phyloP scores from a whole-genome alignment of 2,329 filamentous ascomycete genomes.

The Fusarium mangiferae region DNA sequence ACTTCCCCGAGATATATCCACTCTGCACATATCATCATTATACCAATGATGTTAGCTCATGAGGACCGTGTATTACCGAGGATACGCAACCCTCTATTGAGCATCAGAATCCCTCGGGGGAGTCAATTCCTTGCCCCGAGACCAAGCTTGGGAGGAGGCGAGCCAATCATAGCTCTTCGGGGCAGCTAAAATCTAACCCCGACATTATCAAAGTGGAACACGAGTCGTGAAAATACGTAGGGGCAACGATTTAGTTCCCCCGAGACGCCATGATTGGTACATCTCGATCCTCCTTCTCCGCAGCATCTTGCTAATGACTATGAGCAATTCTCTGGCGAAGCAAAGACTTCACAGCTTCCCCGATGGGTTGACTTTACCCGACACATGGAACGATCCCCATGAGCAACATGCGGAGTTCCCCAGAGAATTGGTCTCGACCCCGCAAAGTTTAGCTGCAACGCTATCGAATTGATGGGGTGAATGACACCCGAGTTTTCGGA shows the following conservation, averaged over 20 bases:
- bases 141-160: fast-evolving
- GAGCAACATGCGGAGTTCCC: constrained; percentile 1
- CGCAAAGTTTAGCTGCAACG: not conserved
- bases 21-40: not conserved
- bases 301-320: not conserved
- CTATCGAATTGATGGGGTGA: constrained; percentile 9
- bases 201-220: not conserved
- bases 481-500: not conserved
- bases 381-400: not conserved
- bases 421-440: not conserved
- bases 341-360: not conserved
- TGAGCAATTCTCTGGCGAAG: not conserved
- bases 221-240: not conserved
- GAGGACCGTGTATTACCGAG: not conserved
- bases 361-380: not conserved
- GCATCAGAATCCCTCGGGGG: not conserved
- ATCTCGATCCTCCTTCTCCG: fast-evolving
- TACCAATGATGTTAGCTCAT: not conserved
- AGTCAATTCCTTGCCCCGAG: not conserved
- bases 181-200: constrained; percentile 2
- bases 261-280: constrained; percentile 26
- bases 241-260: constrained; percentile 38
- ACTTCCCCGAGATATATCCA: fast-evolving
- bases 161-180: not conserved
- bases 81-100: not conserved